Percentiles rank a stretch among this genome's conserved stretches.
These are phyloP conservation scores for Venturia carpophila DNA, from an alignment of 2,329 filamentous ascomycete genomes.

Conservation along the genomic window DNA sequence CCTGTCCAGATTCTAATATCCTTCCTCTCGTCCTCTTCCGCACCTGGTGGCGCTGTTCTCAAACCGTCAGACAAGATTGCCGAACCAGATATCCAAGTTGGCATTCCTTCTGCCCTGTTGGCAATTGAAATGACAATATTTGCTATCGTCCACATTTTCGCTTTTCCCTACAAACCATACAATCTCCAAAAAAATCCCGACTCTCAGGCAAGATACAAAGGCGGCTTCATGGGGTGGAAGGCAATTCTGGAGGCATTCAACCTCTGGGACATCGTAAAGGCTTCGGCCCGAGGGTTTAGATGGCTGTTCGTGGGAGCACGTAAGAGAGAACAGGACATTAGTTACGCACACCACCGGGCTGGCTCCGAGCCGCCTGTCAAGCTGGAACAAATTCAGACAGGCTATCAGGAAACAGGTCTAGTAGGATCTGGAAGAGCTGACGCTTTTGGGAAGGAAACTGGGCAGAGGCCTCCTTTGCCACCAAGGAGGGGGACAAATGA, in stretches of 20 bases:
- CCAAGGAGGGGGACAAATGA: conserved; percentile 10
- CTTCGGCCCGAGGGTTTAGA: conserved; percentile 64
- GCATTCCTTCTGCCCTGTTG: conserved; percentile 68
- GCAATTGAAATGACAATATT: conserved; percentile 83
- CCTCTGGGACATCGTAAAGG: conserved; percentile 75
- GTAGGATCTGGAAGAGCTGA: neutral
- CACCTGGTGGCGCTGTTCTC: conserved; percentile 48
- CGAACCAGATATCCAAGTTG: conserved; percentile 70
- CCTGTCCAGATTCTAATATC: conserved; percentile 47
- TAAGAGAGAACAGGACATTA: conserved; percentile 41
- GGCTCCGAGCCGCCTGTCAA: neutral
- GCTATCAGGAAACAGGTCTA: conserved; percentile 2
- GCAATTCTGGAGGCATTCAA: conserved; percentile 69
- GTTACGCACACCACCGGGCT: conserved; percentile 26
- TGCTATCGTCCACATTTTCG: conserved; percentile 68
- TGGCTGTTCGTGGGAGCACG: conserved; percentile 74
- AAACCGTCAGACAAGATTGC: conserved; percentile 55
- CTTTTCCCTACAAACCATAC: conserved; percentile 73
- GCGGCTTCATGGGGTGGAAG: conserved; percentile 55
- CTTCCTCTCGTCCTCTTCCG: conserved; percentile 48
- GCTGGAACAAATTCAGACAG: neutral
- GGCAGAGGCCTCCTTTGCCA: neutral
- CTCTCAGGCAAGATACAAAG: conserved; percentile 42
- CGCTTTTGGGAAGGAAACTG: neutral
- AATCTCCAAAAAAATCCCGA: conserved; percentile 25